Base-by-base conservation (phyloP, 179 eudicot species). In the Corrigiola litoralis region DNA sequence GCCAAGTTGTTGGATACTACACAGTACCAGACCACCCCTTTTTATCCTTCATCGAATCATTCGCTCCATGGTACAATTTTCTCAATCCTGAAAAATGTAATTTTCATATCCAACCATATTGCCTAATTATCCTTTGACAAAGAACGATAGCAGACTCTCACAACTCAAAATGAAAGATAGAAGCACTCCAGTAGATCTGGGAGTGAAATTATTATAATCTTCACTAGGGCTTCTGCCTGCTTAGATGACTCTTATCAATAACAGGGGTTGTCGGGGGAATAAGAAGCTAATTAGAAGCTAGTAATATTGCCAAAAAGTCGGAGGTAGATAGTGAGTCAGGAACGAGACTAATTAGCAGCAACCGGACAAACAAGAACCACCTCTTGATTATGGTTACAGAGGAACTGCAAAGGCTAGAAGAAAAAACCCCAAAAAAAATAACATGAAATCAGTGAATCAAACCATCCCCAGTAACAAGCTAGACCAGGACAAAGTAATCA, bases 371-470 rank as follows among this genome's bases (percentile, higher is more conserved):
- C 64, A 48, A 60, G 21, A 28, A 47, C 36, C 31, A 37, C 18
- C 44, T 36, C 58, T 48, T 68, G 72, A 46, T 57, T 36, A 49
- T 68, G 65, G 48, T 84, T 85, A 84, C 88, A 81, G 88, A 67
- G 88, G 88, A 76, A 78, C 79, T 69, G 83, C 85, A 66, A 74
- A 76, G 75, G 73, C 88, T 84, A 77, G 68, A n/a, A n/a, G n/a
- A n/a, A n/a, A n/a, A 65, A 34, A 55, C 47, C 65, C 47, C 38
- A 21, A 72, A 29, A 57, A 65, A 18, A 13, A 42, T 16, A 23
- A 57, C 25, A 72, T 21, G 64, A 29, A 47, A 75, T 75, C 66
- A 75, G 78, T 67, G 72, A 61, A 58, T 12, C 41, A 51, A 31
- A 28, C 29, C 49, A 27, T 60, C 25, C 28, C 18, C 29, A 20